Percentiles rank a stretch among this genome's conserved stretches.
Conservation (phyloP, 768 basidiomycete species). For the Coprinellus micaceus region DNA sequence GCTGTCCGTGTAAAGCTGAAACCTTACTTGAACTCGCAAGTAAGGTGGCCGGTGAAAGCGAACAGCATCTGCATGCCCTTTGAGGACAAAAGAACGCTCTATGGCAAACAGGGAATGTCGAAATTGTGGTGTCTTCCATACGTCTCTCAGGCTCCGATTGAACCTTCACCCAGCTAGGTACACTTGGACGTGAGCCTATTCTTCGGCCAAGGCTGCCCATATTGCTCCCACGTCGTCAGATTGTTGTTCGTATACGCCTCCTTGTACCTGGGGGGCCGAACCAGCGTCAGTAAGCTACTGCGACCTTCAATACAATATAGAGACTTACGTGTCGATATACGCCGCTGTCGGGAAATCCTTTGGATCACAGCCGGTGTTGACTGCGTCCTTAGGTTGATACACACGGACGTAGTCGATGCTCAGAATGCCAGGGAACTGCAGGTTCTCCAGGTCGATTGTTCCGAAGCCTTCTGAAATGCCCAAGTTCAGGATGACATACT, state of each 20-base stretch:
- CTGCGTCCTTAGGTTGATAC: constrained; percentile 46
- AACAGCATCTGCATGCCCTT: background rate
- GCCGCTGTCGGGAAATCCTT: constrained; percentile 58
- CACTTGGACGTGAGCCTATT: constrained; percentile 32
- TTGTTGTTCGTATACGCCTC: constrained; percentile 65
- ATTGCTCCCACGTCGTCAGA: constrained; percentile 42
- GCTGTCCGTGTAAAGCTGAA: too few relatives aligned
- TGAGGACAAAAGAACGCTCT: background rate
- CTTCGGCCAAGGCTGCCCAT: constrained; percentile 51
- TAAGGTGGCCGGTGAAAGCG: background rate
- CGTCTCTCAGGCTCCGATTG: too few relatives aligned
- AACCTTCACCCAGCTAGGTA: too few relatives aligned
- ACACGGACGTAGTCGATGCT: constrained; percentile 76
- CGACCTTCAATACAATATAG: constrained; percentile 11
- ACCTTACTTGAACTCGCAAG: too few relatives aligned
- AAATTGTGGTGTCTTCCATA: too few relatives aligned
- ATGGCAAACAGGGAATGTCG: too few relatives aligned
- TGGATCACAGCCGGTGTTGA: constrained; percentile 67
- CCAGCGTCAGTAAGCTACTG: background rate
- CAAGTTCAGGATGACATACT: constrained; percentile 66
- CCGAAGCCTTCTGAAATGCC: constrained; percentile 68
- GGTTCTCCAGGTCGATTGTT: constrained; percentile 46
- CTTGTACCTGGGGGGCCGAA: constrained; percentile 37
- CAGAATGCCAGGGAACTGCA: constrained; percentile 56
- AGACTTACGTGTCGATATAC: constrained; percentile 62